These are phyloP conservation scores for Podaxis sp. DNA, from an alignment of 768 basidiomycete species.

Conservation along the genomic window DNA sequence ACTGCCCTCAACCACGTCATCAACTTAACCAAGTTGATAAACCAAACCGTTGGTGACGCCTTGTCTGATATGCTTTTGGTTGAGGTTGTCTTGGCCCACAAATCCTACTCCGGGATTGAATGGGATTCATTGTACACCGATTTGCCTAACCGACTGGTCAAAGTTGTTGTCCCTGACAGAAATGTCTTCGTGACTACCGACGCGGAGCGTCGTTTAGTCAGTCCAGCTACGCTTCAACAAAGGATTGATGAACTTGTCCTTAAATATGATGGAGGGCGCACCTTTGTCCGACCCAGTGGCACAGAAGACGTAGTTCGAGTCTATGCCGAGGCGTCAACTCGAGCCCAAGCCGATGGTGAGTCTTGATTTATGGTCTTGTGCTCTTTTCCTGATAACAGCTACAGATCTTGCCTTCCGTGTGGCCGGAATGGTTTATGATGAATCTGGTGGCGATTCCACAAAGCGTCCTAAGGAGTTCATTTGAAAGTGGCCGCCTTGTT, in stretches of 20 bases:
- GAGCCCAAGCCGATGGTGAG: constrained; percentile 81
- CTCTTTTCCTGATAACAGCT: constrained; percentile 9
- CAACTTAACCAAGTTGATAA: constrained; percentile 83
- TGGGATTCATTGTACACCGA: constrained; percentile 96
- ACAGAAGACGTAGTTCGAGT: constrained; percentile 98
- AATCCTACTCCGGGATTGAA: constrained; percentile 75
- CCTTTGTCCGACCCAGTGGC: constrained; percentile 95
- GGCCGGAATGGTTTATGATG: constrained; percentile 83
- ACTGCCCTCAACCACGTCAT: constrained; percentile 76
- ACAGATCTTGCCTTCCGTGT: constrained; percentile 84
- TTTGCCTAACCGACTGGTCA: constrained; percentile 92
- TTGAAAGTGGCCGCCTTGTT: constrained; percentile 34
- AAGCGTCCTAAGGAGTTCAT: constrained; percentile 77
- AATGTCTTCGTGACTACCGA: constrained; percentile 87
- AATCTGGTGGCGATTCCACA: constrained; percentile 74
- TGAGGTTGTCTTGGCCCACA: constrained; percentile 87
- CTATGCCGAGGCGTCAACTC: constrained; percentile 86
- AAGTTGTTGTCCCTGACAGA: constrained; percentile 84
- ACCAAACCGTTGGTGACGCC: constrained; percentile 98
- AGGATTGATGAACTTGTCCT: constrained; percentile 80
- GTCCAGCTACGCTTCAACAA: constrained; percentile 75
- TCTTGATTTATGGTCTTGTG: constrained; percentile 16
- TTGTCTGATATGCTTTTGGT: constrained; percentile 95
- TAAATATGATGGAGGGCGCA: constrained; percentile 80
- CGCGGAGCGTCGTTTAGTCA: constrained; percentile 87